Evolutionary conservation across 1,284 basidiomycete genomes (phyloP), one percentile per base, ranked within the genome.

Genomic region (Cutaneotrichosporon curvatum): DNA sequence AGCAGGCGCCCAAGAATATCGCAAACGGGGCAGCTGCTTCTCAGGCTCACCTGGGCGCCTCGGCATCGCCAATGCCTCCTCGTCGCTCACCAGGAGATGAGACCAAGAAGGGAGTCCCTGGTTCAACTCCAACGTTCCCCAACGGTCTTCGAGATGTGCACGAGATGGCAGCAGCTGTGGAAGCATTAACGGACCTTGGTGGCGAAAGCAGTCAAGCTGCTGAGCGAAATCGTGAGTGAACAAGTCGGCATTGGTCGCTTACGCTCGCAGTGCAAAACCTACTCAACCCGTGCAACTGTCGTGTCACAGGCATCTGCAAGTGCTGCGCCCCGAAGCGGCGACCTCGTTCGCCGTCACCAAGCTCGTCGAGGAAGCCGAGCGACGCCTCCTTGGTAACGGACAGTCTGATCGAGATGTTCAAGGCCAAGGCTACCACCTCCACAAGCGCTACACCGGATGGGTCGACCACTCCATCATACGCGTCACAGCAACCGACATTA

Each of bases 301-400:
- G 71, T 33, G 61, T 66, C 3, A 68, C 63, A 25, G 74, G 73
- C 1, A 57, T 60, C 1, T 78, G 77, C 59, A 67, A 65, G 46
- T 87, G 85, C 62, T 82, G 79, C 55, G 75, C 75, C 9, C 71
- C 74, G 14, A 67, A 63, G 36, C 53, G 47, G 19, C 43, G 41
- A 28, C 20, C 35, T 18, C 25, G 36, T 16, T 36, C 40, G 18
- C 46, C 37, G 18, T 38, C 47, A 18, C 37, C 48, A 20, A 32
- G 22, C 14, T n/a, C 41, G 8, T 18, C 40, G 38, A 19, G 33
- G 18, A 7, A 34, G 25, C 25, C 20, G 25, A 32, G 25, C 31
- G 43, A 33, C 21, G 34, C 47, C 22, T 40, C 38, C 14, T 40
- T 46, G 31, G 54, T 56, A 34, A 56, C 54, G 22, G 60, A 60